Evolutionary conservation across 2,329 filamentous ascomycete genomes (phyloP), one percentile per base, ranked within the genome.

Genomic region (Reticulascus tulasneorum): DNA sequence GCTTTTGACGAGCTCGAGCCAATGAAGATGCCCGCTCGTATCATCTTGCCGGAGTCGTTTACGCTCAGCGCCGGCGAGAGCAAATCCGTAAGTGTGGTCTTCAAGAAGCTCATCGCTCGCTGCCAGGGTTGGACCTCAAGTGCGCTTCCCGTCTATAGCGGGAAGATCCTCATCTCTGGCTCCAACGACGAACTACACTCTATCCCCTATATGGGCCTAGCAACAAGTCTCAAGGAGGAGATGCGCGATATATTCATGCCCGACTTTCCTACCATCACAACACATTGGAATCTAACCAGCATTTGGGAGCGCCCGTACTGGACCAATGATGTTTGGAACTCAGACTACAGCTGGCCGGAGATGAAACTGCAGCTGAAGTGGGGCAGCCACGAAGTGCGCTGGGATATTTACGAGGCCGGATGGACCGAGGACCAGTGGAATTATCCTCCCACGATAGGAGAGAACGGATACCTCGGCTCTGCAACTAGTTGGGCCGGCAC

Each of bases 381-480:
- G 36, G 36, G 36, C 2, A 22, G 28, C 8, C 24, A 21, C 5
- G 18, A 38, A 8, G 11, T 34, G 15, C 29, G 36, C 6, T 38
- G 36, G 36, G 36, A 38, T 17, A 63, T 69, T 18, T 69, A 64
- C 37, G 54, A 62, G 4, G 42, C 40, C 8, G 49, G 51, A n/a
- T 69, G 62, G 56, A 51, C 50, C 2, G 62, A 68, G 34, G 40
- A 45, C 2, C 45, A 60, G 20, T 71, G 66, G 67, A 35, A 50
- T 7, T 68, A 66, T 33, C 67, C 67, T 2, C 64, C 58, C 0
- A 44, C 51, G 5, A 40, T 55, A 5, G 64, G 64, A 17, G 30
- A 59, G 30, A 49, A 52, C 11, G 58, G 59, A 12, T 70, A 59
- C 35, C 44, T 71, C 31, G 66, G 67, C 16, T 62, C 64, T 1